phyloP scores from a whole-genome alignment of 1,139 yeast genomes.

The Candida sanyaensis region DNA sequence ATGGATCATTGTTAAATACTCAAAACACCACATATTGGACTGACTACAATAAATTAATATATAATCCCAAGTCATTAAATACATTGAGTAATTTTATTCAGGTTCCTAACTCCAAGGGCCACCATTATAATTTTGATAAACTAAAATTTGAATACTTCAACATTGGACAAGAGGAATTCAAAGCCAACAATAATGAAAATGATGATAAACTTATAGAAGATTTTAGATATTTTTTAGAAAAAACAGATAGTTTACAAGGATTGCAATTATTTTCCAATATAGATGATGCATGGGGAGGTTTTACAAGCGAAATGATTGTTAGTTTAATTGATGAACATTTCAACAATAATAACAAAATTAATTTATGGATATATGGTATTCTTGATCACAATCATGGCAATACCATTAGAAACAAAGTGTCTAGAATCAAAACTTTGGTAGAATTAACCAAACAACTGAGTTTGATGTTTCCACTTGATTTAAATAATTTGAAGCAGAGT shows the following conservation, averaged over 20 bases:
- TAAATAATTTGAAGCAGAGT: slow-evolving; percentile 18
- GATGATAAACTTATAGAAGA: slow-evolving; percentile 32
- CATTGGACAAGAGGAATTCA: slow-evolving; percentile 33
- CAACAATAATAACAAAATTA: slow-evolving; percentile 53
- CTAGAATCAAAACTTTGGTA: slow-evolving; percentile 50
- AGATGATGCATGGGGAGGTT: slow-evolving; percentile 87
- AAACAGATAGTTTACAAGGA: slow-evolving; percentile 75
- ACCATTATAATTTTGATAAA: slow-evolving; percentile 31
- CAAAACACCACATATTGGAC: slow-evolving; percentile 71
- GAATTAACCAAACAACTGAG: slow-evolving; percentile 49
- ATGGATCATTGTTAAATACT: slow-evolving; percentile 29
- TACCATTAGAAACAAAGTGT: slow-evolving; percentile 17
- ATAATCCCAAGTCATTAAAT: slow-evolving; percentile 61
- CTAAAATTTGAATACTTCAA: slow-evolving; percentile 27
- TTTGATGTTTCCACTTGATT: slow-evolving; percentile 46
- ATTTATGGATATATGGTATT: slow-evolving; percentile 46
- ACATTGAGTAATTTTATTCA: slow-evolving; percentile 53
- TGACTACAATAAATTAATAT: slow-evolving; percentile 71
- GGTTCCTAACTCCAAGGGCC: slow-evolving; percentile 18
- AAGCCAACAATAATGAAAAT: slow-evolving; percentile 5
- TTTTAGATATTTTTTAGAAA: slow-evolving; percentile 69
- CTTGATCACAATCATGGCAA: slow-evolving; percentile 9
- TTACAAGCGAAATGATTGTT: slow-evolving; percentile 52
- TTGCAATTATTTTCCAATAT: slow-evolving; percentile 66
- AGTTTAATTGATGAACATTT: slow-evolving; percentile 70